Base-by-base conservation (phyloP, 306 rosid species). In the Begonia loranthoides region DNA sequence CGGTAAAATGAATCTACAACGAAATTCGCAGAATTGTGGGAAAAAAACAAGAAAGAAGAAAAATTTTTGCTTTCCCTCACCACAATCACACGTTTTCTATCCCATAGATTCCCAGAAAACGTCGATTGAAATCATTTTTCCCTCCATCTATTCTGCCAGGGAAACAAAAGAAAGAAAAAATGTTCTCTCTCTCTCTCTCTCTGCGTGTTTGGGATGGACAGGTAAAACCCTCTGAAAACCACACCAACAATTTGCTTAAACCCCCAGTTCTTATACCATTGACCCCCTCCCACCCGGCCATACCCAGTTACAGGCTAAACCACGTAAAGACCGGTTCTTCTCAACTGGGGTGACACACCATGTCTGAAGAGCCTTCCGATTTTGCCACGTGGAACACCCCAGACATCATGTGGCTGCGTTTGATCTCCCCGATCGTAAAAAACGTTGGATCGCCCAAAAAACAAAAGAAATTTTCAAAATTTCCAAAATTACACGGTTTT, bases 201-300 rank as follows among this genome's bases (percentile, higher is more conserved):
- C 59, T 66, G 22, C 3, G 22, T 2, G 22, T 19, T 1, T 28
- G 36, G 36, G 36, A 28, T 28, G 36, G 82, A 79, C 70, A 62
- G 34, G 78, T 67, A 79, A 81, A 86, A 82, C 95, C 95, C 95
- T 70, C 58, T 72, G 79, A 80, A 65, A 74, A 65, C 75, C 72
- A 73, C 69, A 28, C 60, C 54, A 60, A 49, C 54, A 24, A 12
- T 34, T 15, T 17, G 73, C 90, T 81, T 81, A 85, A 85, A 81
- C 95, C 95, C 95, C 92, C 73, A 43, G 60, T 19, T 41, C 73
- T 77, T 74, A 68, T 87, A 74, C 66, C 87, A 83, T 81, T 76
- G 83, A 80, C 83, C 78, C 56, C 36, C 52, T 5, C 52, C 52
- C 5, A 15, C 52, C 21, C 52, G 12, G 56, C 24, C 52, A 5